Base-by-base conservation (phyloP, 2,329 filamentous ascomycete species). In the Fusarium sp. region DNA sequence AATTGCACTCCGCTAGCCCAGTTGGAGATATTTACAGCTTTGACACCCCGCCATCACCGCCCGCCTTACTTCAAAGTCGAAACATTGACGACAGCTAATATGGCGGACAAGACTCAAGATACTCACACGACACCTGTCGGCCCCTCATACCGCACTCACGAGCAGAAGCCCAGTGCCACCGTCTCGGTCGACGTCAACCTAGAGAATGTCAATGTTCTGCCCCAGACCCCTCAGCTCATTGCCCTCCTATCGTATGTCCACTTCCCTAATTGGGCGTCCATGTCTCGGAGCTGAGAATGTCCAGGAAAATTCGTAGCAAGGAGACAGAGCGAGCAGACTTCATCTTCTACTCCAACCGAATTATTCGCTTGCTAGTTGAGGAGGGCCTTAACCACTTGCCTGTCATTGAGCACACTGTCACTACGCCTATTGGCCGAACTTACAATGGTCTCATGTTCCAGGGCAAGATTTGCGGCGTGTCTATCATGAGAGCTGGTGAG, bases 341-440 rank as follows among this genome's bases (percentile, higher is more conserved):
- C 79, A 97, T 99, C 77, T 99, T 99, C 82, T 97, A 98, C 83
- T 97, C 94, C 41, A 99, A 99, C 81, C 90, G 96, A 62, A 98
- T 99, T 78, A 98, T 98, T 78, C 93, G 96, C 31, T 86, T 99
- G 40, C 87, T 99, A 9, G 96, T 99, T 39, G 96, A 99, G 80
- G 96, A 99, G 81, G 96, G 96, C 6, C 85, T 99, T 54, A 99
- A 99, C 80, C 96, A 99, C 79, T 87, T 99, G 40, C 96, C 96
- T 2, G 93, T 97, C 18, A 89, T 97, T 51, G 91, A 93, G 76
- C 93, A 96, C 74, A 89, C 90, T 29, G 91, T 99, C 75, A 96
- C 91, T 40, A 98, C 96, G 9, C 96, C 96, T 1, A 92, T 97
- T 41, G 95, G 94, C 39, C 90, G 91, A 66, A 88, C 88, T 51